Evolutionary conservation across 2,329 filamentous ascomycete genomes (phyloP).

Genomic region (Trichoderma simmonsii): DNA sequence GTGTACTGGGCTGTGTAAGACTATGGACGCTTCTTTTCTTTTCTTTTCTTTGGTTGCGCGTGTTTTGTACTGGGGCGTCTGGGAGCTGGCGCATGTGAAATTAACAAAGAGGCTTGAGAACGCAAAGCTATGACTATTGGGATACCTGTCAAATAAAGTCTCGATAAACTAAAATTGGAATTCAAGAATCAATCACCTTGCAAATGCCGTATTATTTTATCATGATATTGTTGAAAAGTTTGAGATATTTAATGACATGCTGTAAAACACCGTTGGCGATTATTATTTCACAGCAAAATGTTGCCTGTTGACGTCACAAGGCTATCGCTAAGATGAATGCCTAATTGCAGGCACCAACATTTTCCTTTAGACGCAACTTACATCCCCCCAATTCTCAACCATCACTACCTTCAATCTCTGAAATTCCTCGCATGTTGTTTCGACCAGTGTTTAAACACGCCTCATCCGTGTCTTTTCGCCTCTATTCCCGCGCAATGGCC

Average conservation of each 20-base stretch:
- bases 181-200: background rate
- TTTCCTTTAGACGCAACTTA: background rate
- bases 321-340: background rate
- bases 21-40: background rate
- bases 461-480: background rate
- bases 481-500: slow-evolving; percentile 7
- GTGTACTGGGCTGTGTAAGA: slow-evolving; percentile 54
- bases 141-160: background rate
- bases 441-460: background rate
- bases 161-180: background rate
- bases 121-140: background rate
- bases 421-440: slow-evolving; percentile 1
- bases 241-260: background rate
- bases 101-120: background rate
- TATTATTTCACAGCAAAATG: background rate
- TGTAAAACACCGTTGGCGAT: background rate
- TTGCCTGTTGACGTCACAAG: background rate
- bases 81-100: background rate
- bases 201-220: background rate
- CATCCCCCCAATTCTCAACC: background rate
- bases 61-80: background rate
- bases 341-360: background rate
- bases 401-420: background rate
- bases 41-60: background rate
- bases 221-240: background rate